Conservation (phyloP, 2,329 filamentous ascomycete species). For the Fusarium sp. region DNA sequence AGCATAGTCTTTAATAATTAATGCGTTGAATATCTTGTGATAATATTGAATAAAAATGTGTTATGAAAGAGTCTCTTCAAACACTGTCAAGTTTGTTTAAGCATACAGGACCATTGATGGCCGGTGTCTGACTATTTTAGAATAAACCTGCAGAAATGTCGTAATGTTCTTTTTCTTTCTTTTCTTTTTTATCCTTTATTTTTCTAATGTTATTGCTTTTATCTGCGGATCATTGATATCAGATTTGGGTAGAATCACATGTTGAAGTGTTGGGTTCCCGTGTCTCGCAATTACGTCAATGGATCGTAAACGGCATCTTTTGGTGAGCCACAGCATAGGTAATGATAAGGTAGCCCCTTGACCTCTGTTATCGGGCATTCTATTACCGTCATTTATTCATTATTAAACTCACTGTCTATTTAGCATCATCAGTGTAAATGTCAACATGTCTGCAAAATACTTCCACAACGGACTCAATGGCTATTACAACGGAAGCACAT, state of each 20-base stretch:
- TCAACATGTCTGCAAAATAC: constrained; percentile 1
- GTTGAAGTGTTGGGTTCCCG: neutral
- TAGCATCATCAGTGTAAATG: no score
- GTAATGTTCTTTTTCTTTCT: no score
- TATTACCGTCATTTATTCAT: neutral
- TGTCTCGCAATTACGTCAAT: constrained; percentile 29
- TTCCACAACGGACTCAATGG: neutral
- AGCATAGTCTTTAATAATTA: neutral
- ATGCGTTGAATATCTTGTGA: neutral
- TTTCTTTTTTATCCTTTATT: neutral
- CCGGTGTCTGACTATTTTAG: no score
- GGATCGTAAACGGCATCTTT: constrained; percentile 14
- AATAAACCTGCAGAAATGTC: no score
- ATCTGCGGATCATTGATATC: constrained; percentile 12
- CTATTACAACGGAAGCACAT: neutral
- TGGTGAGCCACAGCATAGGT: constrained; percentile 8
- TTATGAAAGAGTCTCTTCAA: no score
- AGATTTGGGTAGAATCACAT: constrained; percentile 10
- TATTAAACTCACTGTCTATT: neutral
- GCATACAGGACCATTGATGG: no score
- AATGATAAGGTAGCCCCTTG: neutral
- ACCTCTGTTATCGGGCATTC: neutral
- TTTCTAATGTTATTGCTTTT: neutral
- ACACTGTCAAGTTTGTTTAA: no score
- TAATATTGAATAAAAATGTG: no score